These are phyloP conservation scores for Carpinus fangiana DNA, from an alignment of 306 rosid species.

Conservation along the genomic window DNA sequence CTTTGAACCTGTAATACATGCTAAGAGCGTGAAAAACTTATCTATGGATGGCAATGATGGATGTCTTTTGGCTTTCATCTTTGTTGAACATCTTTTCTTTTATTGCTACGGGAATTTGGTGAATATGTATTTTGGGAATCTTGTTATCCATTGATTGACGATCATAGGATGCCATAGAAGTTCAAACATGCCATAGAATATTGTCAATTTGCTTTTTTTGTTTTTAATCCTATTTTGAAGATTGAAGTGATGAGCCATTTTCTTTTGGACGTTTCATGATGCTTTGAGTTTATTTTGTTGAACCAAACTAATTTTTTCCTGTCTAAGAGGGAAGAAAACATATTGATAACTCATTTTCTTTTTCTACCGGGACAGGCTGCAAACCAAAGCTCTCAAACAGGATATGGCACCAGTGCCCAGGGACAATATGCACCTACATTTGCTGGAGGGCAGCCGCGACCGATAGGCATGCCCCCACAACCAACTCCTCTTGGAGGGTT, in stretches of 20 bases:
- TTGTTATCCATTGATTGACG: neutral
- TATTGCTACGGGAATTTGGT: neutral
- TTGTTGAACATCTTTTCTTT: neutral
- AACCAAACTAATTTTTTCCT: neutral
- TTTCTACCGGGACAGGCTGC: conserved; percentile 41
- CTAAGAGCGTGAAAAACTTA: neutral
- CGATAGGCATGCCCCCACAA: conserved; percentile 74
- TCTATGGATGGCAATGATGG: neutral
- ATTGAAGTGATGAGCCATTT: neutral
- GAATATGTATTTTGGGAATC: neutral
- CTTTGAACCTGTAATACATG: neutral
- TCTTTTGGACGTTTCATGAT: neutral
- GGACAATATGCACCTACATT: conserved; percentile 90
- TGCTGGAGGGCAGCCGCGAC: conserved; percentile 86
- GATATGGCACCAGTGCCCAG: conserved; percentile 52
- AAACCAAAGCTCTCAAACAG: conserved; percentile 63
- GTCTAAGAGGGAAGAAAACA: neutral
- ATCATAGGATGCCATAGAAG: neutral
- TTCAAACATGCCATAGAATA: no score
- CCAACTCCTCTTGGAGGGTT: conserved; percentile 72
- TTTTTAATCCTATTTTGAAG: neutral
- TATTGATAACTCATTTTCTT: neutral
- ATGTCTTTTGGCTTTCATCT: neutral
- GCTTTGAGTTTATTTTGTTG: neutral
- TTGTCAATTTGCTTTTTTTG: neutral